Base-by-base conservation (phyloP, 2,329 filamentous ascomycete species). In the Magnaporthales sp. region DNA sequence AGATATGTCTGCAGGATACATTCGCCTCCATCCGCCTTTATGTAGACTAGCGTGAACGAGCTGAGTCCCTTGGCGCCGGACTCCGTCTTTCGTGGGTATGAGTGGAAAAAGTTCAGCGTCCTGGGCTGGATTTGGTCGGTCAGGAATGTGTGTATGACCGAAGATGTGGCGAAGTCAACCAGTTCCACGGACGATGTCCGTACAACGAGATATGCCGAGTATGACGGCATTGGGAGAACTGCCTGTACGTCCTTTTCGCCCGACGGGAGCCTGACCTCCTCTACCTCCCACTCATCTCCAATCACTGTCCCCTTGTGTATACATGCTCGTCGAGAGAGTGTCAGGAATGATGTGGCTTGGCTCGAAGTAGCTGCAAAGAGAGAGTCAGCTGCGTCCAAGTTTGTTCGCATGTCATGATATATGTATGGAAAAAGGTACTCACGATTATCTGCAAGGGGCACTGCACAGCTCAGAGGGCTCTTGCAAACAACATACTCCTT, bases 1-100 rank as follows among this genome's bases (percentile, higher is more conserved):
- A 81, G 78, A 71, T 88, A 91, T 0, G 83, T 89, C 66, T 90
- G 87, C 69, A 92, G 78, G 24, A 91, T 80, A 67, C 89, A 86
- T 63, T 89, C 83, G 11, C 85, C 83, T 0, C 84, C 85, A 24
- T 86, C 84, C 4, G 80, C 77, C 67, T 85, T 83, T 3, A 82
- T 81, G 72, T 91, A 92, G 13, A 84, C 85, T 26, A 92, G 76
- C 0, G 85, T 87, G n/a, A 92, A 79, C 15, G 83, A 87, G 30
- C 81, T 80, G 1, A 93, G 76, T 0, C 87, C 85, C 1, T 82
- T 77, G 1, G 81, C 82, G 15, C 83, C 84, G 62, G 84, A 87
- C 66, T 80, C 78, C 68, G 83, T 86, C 68, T 77, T 79, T 63
- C 80, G 80, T 67, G 78, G 81, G 61, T 77, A 77, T 1, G 84